phyloP scores from a whole-genome alignment of 257 asterid genomes.

The Fraxinus excelsior region DNA sequence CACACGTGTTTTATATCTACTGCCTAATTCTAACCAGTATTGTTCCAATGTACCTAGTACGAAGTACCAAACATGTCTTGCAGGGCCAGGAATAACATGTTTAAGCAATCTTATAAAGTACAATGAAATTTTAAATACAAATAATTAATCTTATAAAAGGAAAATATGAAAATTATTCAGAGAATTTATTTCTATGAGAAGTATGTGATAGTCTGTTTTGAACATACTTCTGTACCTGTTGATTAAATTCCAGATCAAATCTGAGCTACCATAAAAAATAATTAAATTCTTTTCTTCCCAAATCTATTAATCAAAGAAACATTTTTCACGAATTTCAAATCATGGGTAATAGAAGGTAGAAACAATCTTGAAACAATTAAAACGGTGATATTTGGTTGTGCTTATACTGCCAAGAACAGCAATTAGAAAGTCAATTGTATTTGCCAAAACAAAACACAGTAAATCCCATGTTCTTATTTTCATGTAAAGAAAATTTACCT shows the following conservation, averaged over 20 bases:
- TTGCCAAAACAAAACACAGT: too few species aligned
- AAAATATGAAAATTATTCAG: neutral
- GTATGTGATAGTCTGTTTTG: neutral
- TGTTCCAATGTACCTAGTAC: neutral
- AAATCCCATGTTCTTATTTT: neutral
- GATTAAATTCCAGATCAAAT: slow-evolving; percentile 24
- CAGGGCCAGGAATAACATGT: neutral
- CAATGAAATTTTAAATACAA: neutral
- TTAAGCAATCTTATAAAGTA: slow-evolving; percentile 9
- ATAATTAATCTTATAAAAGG: too few species aligned
- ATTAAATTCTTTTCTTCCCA: neutral
- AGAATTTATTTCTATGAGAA: too few species aligned
- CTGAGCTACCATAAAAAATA: neutral
- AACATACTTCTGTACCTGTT: neutral
- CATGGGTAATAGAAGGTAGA: too few species aligned
- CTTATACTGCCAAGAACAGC: neutral
- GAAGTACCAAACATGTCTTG: too few species aligned
- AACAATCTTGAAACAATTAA: too few species aligned
- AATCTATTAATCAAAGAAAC: neutral
- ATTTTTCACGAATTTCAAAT: neutral
- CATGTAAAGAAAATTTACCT: neutral
- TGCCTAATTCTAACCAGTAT: neutral
- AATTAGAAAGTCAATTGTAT: neutral
- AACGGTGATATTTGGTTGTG: too few species aligned
- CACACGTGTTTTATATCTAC: too few species aligned